Evolutionary conservation across 108 stramenopile genomes (phyloP).

Genomic region (Cyclotella kingstonii): DNA sequence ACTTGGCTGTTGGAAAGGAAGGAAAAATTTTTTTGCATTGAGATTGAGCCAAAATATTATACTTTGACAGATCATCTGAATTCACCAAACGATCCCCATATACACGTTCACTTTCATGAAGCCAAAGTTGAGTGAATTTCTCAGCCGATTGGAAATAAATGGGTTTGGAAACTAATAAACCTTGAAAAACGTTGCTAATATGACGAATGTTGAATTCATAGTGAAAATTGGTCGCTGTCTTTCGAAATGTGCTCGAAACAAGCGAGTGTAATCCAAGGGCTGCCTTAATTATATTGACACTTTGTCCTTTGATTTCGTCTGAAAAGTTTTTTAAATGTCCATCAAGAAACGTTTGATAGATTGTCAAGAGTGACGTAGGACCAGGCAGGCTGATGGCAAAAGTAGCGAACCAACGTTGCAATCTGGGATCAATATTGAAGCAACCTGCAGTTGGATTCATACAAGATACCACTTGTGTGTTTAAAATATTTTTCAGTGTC

Average conservation of each 20-base stretch:
- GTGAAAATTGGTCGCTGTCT: constrained; percentile 73
- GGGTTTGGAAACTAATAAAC: constrained; percentile 53
- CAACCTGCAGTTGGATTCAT: constrained; percentile 71
- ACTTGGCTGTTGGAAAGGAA: constrained; percentile 46
- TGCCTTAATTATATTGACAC: constrained; percentile 47
- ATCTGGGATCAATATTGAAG: constrained; percentile 54
- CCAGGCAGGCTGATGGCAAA: constrained; percentile 56
- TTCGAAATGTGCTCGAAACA: constrained; percentile 55
- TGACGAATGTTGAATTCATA: constrained; percentile 84
- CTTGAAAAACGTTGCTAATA: constrained; percentile 71
- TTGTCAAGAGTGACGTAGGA: constrained; percentile 51
- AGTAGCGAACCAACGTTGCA: constrained; percentile 57
- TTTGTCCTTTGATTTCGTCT: constrained; percentile 39
- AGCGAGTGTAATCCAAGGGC: constrained; percentile 45
- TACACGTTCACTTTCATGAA: constrained; percentile 74
- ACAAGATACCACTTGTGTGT: constrained; percentile 56
- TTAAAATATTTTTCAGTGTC: constrained; percentile 46
- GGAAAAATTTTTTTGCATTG: constrained; percentile 59
- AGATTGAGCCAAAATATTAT: constrained; percentile 49
- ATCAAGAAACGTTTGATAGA: constrained; percentile 68
- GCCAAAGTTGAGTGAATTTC: constrained; percentile 69
- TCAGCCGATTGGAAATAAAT: constrained; percentile 44
- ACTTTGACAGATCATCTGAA: constrained; percentile 45
- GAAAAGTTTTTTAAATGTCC: constrained; percentile 51
- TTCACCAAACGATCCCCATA: constrained; percentile 77